Base-by-base conservation (phyloP, 1,284 basidiomycete genomes). In the Fistulinella cinereoalba region DNA sequence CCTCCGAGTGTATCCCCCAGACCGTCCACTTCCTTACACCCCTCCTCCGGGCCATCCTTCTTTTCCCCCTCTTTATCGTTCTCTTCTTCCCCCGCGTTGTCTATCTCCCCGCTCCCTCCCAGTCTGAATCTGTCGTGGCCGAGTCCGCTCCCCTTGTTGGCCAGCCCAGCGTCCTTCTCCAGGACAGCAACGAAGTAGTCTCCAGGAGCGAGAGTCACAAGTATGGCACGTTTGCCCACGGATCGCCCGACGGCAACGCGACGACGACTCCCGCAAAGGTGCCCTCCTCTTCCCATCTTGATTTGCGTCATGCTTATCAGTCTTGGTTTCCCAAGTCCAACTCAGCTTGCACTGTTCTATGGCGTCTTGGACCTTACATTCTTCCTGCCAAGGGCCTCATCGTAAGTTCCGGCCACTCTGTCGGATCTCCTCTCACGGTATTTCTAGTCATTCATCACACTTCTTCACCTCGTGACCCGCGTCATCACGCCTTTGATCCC, bases 401-500 rank as follows among this genome's bases (percentile, higher is more conserved):
- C 38, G 60, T 62, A 37, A 55, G 60, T 51, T 33, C 31, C 7
- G 2, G 3, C 28, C 7, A 1, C 16, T 34, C 27, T 25, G 40
- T 41, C n/a, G 24, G 2, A 38, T 23, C 27, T 23, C 6, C 43
- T 43, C 42, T 63, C 38, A 60, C 37, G 11, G 8, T 11, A 18
- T 28, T 44, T 43, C 41, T 54, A 88, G 86, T 46, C 70, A 7
- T 50, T 85, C 15, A 91, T 91, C 61, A 68, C 89, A 29, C 27
- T 81, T 21, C 71, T 94, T 38, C 73, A 95, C 28, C 53, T 85
- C 19, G 56, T 88, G 25, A 88, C 85, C n/a, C 86, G 92, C 15
- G 64, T 85, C 29, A 78, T 95, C 55, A 93, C 89, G 58, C 67
- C 85, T 29, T 69, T 81, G 8, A 72, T 90, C 38, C 93, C 93